Percentiles rank a stretch among this genome's conserved stretches.
These are phyloP conservation scores for Themeda triandra DNA, from an alignment of 176 grass and related monocot genomes.

Conservation along the genomic window DNA sequence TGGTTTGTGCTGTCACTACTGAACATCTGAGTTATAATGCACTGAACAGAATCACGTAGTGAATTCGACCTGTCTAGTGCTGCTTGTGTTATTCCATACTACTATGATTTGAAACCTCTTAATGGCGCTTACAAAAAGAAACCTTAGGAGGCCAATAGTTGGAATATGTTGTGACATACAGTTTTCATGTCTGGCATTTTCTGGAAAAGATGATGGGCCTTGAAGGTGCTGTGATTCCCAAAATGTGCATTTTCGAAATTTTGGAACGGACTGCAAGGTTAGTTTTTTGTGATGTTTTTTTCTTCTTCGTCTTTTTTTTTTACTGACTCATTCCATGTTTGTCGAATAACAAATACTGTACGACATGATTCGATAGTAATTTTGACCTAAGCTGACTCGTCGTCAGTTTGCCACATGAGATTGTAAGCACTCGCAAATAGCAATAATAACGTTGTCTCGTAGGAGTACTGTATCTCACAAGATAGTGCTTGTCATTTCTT, in stretches of 20 bases:
- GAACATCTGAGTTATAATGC: background rate
- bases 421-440: background rate
- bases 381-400: background rate
- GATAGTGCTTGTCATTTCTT: constrained; percentile 13
- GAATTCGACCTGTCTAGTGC: background rate
- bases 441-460: background rate
- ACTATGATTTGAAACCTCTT: constrained; percentile 12
- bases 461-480: background rate
- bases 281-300: background rate
- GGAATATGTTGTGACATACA: background rate
- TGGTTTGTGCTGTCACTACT: constrained; percentile 6
- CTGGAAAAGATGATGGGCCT: constrained; percentile 3
- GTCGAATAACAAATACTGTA: background rate
- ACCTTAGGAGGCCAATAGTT: background rate
- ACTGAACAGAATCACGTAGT: constrained; percentile 10
- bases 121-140: constrained; percentile 1
- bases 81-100: background rate
- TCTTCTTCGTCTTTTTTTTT: no score
- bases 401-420: background rate
- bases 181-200: constrained; percentile 3
- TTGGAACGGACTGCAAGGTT: background rate
- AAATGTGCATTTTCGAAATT: background rate
- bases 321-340: background rate
- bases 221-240: background rate
- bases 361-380: no score